Evolutionary conservation across 2,329 filamentous ascomycete genomes (phyloP).

Genomic region (Hypoxylon sp.): DNA sequence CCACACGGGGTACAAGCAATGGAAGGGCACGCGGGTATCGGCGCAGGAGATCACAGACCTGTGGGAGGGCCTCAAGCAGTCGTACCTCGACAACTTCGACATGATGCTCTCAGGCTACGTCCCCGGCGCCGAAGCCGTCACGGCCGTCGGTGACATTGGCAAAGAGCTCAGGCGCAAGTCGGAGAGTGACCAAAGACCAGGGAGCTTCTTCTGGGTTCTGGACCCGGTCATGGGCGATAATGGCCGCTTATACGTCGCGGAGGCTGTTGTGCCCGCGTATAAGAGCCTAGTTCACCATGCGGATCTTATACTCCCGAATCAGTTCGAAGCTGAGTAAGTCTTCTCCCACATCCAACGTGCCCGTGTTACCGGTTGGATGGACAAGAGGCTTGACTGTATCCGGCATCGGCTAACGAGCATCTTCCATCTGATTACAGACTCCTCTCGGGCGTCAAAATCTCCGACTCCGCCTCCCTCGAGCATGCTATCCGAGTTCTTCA

Average conservation of each 20-base stretch:
- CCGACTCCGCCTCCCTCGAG: constrained; percentile 77
- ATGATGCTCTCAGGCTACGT: constrained; percentile 96
- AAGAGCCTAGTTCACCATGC: constrained; percentile 82
- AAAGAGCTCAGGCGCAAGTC: constrained; percentile 80
- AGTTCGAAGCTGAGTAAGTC: constrained; percentile 93
- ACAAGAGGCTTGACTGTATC: background rate
- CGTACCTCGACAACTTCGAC: constrained; percentile 88
- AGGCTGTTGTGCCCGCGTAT: constrained; percentile 92
- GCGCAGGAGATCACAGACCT: constrained; percentile 86
- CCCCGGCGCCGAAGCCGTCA: constrained; percentile 85
- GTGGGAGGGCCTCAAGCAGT: constrained; percentile 86
- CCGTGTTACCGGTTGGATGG: background rate
- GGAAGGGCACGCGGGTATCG: constrained; percentile 85
- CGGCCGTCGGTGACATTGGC: constrained; percentile 86
- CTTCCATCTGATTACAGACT: constrained; percentile 66
- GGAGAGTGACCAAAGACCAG: constrained; percentile 62
- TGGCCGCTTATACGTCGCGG: constrained; percentile 88
- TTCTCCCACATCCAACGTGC: constrained; percentile 2
- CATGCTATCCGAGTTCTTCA: constrained; percentile 84
- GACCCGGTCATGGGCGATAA: constrained; percentile 99
- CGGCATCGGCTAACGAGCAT: background rate
- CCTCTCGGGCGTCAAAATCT: constrained; percentile 86
- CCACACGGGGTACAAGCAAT: constrained; percentile 91
- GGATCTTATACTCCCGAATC: constrained; percentile 94
- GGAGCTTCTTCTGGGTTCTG: constrained; percentile 94